These are phyloP conservation scores for Tuctoria greenei DNA, from an alignment of 176 grass and related monocot genomes.

Conservation along the genomic window DNA sequence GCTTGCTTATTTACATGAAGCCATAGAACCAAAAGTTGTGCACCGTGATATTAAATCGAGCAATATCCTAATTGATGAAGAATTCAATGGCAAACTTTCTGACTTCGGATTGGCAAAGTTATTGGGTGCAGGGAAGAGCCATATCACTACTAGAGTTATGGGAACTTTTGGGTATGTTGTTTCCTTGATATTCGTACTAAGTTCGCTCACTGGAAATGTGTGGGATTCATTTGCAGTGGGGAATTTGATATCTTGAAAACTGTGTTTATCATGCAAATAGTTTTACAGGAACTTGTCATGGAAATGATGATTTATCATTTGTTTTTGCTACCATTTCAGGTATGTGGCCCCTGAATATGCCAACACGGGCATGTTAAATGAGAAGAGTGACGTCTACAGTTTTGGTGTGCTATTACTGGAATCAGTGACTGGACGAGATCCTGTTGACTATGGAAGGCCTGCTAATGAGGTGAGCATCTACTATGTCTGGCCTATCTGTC, in stretches of 20 bases:
- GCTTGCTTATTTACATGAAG: slow-evolving; percentile 38
- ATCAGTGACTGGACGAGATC: slow-evolving; percentile 32
- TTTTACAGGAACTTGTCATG: not conserved
- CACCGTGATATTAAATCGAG: slow-evolving; percentile 37
- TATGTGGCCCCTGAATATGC: slow-evolving; percentile 52
- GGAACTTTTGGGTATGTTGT: slow-evolving; percentile 36
- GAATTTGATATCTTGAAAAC: not conserved
- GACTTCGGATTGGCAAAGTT: slow-evolving; percentile 41
- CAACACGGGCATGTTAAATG: slow-evolving; percentile 45
- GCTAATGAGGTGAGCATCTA: slow-evolving; percentile 32
- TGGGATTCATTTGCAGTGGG: not conserved
- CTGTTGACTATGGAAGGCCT: slow-evolving; percentile 30
- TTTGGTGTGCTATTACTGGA: slow-evolving; percentile 43
- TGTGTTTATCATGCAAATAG: not conserved
- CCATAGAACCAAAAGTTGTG: slow-evolving; percentile 36
- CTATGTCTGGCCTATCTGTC: not conserved
- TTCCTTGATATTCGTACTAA: not conserved
- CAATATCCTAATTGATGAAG: slow-evolving; percentile 36
- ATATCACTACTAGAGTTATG: slow-evolving; percentile 37
- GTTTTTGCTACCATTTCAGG: slow-evolving; percentile 15
- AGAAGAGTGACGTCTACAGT: slow-evolving; percentile 48
- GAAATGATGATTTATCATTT: not conserved
- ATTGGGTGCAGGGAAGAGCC: slow-evolving; percentile 36
- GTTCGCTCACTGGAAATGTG: not conserved
- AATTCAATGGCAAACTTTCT: slow-evolving; percentile 38